Base-by-base conservation (phyloP, 805 yeast species). In the Teunomyces lycoperdinae region DNA sequence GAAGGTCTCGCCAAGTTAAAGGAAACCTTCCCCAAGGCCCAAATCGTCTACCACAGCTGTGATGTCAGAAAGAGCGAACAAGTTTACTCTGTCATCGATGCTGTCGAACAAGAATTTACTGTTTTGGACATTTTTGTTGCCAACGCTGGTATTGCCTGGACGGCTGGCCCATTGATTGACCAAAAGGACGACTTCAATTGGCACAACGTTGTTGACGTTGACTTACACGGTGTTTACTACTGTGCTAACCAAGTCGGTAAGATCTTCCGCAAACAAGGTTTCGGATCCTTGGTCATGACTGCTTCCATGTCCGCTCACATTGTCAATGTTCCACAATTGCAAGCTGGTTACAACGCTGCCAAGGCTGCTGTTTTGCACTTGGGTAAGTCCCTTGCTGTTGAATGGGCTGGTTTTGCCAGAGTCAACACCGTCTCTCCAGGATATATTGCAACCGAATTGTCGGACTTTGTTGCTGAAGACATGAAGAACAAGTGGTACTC, bases 261-360 rank as follows among this genome's bases (percentile, higher is more conserved):
- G 54, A 74, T 84, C 48, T 90, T 90, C 77, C 80, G 80, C 64
- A 70, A 78, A 58, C 89, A 87, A 61, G 86, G 87, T 13, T 68
- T 67, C 50, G 96, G 97, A 29, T 85, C 95, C 1, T 74, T 90
- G 57, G 81, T 89, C 56, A 77, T 87, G 67, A 89, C 97, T 4
- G 90, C 95, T 4, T 87, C 96, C 34, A 89, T 89, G 87, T 85
- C 94, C 26, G 96, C 88, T 11, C 89, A 84, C 69, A 84, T 90
- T 58, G 94, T 83, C 58, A 89, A 89, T 67, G 80, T 83, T 52
- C 97, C 97, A 20, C 94, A 90, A 66, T 74, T 81, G 62, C 96
- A 89, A 70, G 86, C 96, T 10, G 82, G 86, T 34, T 89, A 89
- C 73, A 89, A 89, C 61, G 88, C 89, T 11, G 87, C 90, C 56